A percentile compares a stretch with the other conserved stretches of the same genome.
These are phyloP conservation scores for Cryptococcus sp. DNA, from an alignment of 1,284 basidiomycete species.

Conservation along the genomic window DNA sequence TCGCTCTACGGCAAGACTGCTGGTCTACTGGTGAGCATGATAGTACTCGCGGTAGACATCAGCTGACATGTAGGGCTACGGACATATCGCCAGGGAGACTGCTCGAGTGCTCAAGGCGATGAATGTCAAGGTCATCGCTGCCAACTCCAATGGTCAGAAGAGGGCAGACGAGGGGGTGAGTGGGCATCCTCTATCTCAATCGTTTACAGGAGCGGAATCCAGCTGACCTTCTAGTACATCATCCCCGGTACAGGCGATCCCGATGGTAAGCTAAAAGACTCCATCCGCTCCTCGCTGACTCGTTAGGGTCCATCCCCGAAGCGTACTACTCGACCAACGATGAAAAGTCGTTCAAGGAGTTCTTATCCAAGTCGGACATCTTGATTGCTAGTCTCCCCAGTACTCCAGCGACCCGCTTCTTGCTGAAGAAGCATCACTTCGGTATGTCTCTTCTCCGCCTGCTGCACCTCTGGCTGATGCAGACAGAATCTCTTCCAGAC, in stretches of 20 bases:
- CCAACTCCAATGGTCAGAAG: conserved; percentile 37
- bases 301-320: conserved; percentile 33
- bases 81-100: conserved; percentile 41
- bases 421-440: conserved; percentile 35
- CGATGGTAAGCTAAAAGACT: background rate
- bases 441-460: conserved; percentile 18
- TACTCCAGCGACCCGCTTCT: conserved; percentile 32
- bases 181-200: background rate
- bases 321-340: conserved; percentile 38
- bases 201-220: background rate
- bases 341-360: conserved; percentile 24
- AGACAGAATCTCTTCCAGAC: conserved; percentile 25
- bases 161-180: conserved; percentile 34
- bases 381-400: conserved; percentile 39
- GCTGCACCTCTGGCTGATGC: too few relatives aligned
- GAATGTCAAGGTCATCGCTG: conserved; percentile 40
- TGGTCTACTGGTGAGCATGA: conserved; percentile 9
- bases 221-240: background rate
- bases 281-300: background rate
- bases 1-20: conserved; percentile 27
- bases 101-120: conserved; percentile 40
- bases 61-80: conserved; percentile 20
- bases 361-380: conserved; percentile 37
- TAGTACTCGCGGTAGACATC: too few relatives aligned
- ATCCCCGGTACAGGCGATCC: background rate